Conservation (phyloP, 2,329 filamentous ascomycete species). For the Metarhizium robertsii region DNA sequence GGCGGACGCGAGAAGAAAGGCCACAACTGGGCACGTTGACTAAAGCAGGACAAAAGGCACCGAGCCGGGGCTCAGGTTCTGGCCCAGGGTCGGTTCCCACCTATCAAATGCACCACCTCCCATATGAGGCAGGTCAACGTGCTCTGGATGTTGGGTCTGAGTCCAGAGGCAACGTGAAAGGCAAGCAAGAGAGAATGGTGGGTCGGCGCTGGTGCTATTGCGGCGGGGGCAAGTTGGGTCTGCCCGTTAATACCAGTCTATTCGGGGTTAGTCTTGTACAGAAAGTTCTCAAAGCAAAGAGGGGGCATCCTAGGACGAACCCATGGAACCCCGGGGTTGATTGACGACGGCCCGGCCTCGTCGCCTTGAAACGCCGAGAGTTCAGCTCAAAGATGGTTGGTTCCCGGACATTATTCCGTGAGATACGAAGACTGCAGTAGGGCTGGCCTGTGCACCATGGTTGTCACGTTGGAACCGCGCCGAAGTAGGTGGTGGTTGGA, state of each 20-base stretch:
- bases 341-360: neutral
- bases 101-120: conserved; percentile 2
- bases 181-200: neutral
- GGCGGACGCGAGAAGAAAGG: neutral
- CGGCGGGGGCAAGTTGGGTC: no score
- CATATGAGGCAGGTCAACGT: conserved; percentile 3
- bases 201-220: neutral
- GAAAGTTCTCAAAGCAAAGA: neutral
- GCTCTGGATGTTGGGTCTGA: neutral
- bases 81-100: neutral
- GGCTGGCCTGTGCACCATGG: neutral
- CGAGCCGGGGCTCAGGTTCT: neutral
- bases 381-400: neutral
- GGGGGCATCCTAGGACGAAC: neutral
- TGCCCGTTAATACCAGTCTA: neutral
- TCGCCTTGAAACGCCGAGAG: neutral
- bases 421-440: neutral
- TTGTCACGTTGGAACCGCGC: no score
- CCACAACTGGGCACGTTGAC: no score
- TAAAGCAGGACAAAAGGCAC: no score
- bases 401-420: neutral
- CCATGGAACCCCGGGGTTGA: neutral
- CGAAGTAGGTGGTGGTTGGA: no score
- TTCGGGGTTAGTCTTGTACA: neutral
- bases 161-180: neutral